Conservation (phyloP, 2,329 filamentous ascomycete genomes). For the Scedosporium minutisporum region DNA sequence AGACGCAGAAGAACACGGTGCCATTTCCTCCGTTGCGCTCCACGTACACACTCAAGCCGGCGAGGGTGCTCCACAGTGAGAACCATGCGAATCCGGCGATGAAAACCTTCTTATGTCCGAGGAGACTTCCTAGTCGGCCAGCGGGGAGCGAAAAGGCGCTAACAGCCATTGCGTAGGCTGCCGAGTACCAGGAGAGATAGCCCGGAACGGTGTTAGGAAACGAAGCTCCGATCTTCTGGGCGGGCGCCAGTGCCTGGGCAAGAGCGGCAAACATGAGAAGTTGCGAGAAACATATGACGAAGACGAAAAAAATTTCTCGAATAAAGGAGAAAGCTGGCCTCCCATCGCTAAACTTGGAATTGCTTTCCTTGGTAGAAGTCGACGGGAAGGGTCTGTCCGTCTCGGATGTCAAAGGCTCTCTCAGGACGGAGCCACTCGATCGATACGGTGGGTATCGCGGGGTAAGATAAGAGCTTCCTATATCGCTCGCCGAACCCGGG, state of each 20-base stretch:
- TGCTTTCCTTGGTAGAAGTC: neutral
- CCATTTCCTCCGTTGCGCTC: constrained; percentile 20
- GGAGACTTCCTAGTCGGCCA: constrained; percentile 46
- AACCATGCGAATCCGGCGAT: constrained; percentile 46
- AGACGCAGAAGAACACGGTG: constrained; percentile 30
- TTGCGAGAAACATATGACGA: constrained; percentile 8
- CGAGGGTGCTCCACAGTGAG: constrained; percentile 39
- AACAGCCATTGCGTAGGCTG: constrained; percentile 44
- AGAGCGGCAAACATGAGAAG: constrained; percentile 9
- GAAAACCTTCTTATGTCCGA: constrained; percentile 47
- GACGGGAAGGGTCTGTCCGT: neutral
- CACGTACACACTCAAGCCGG: constrained; percentile 28
- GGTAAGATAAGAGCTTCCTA: neutral
- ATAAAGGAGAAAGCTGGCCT: constrained; percentile 7
- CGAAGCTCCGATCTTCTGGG: constrained; percentile 7
- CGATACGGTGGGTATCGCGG: constrained; percentile 3
- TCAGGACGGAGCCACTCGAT: neutral
- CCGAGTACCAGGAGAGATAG: constrained; percentile 45
- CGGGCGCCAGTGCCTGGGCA: constrained; percentile 9
- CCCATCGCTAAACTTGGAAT: neutral
- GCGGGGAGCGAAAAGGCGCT: constrained; percentile 50
- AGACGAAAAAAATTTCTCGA: constrained; percentile 10
- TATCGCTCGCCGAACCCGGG: neutral
- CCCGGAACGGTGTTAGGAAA: constrained; percentile 33
- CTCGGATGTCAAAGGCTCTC: neutral